Evolutionary conservation across 306 rosid genomes (phyloP).

Genomic region (Parietaria judaica): DNA sequence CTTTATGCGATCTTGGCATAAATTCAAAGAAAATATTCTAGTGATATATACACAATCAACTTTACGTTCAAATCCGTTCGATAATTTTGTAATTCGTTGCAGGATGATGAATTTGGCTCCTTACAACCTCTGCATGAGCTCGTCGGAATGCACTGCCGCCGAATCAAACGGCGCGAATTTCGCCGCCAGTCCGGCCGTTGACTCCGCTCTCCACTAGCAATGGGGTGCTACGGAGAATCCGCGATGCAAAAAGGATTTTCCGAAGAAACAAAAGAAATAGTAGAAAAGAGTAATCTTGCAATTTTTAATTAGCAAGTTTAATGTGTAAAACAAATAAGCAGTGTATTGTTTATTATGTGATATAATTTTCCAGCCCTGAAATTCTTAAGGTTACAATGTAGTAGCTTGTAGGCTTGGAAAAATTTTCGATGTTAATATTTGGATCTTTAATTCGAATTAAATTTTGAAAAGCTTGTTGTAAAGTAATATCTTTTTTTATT

Average conservation of each 20-base stretch:
- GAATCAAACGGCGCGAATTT: constrained; percentile 47
- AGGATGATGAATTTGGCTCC: constrained; percentile 82
- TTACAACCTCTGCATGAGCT: constrained; percentile 48
- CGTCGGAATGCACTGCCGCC: constrained; percentile 31
- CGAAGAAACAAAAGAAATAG: too few species aligned
- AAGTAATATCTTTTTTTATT: too few species aligned
- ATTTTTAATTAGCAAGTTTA: constrained; percentile 26
- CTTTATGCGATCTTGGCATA: too few species aligned
- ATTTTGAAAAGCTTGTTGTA: too few species aligned
- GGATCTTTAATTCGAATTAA: too few species aligned
- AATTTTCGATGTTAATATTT: constrained; percentile 9
- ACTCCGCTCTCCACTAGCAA: constrained; percentile 18
- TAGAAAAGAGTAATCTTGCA: constrained; percentile 19
- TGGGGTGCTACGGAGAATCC: constrained; percentile 18
- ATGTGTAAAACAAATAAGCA: constrained; percentile 19
- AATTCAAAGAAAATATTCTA: too few species aligned
- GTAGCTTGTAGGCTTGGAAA: constrained; percentile 18
- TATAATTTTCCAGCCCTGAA: constrained; percentile 11
- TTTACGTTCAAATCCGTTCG: too few species aligned
- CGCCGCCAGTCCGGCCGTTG: constrained; percentile 20
- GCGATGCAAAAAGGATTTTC: constrained; percentile 3
- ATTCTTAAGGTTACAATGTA: constrained; percentile 18
- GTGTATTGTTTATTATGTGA: not conserved
- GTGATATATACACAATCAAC: too few species aligned
- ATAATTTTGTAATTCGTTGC: constrained; percentile 16